Evolutionary conservation across 345 rosid species (phyloP), one percentile per base, ranked within the genome.

Genomic region (Ailanthus altissimus): DNA sequence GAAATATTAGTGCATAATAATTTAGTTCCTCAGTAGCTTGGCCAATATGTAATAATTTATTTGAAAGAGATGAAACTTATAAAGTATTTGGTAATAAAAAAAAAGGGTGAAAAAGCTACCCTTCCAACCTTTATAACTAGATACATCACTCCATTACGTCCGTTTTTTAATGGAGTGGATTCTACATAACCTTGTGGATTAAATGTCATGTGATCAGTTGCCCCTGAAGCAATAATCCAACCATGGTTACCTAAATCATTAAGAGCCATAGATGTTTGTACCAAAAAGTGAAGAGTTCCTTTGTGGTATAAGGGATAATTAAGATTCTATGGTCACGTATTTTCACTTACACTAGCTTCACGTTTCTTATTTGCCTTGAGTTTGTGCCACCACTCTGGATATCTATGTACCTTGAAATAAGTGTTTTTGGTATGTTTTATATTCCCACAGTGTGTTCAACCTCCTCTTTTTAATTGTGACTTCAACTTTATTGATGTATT

Each of bases 231-330:
- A 4, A 42, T 3, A 25, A 65, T 65, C 51, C 70, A 36, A 36
- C n/a, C 46, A 62, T 18, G 14, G 14, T 40, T 64, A 63, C 68
- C 68, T 40, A 26, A 23, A 40, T 64, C 49, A 64, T 5, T 64
- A 0, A 5, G 0, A 64, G 15, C 2, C 13, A 20, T 9, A 2
- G 4, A 8, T 40, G 18, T 13, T 64, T 51, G 56, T 7, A 36
- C 5, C 4, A 40, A 0, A 0, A 1, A 15, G 0, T 8, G 14
- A 0, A 20, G 5, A 1, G 2, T 40, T 6, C 26, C 2, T 15
- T 7, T 64, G 15, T 38, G 26, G 47, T 36, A 64, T 8, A 20
- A 64, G 6, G 5, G 15, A 40, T 6, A 63, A 6, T 26, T 61
- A 10, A 13, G 66, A 6, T 32, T 61, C 0, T n/a, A n/a, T n/a